These are phyloP conservation scores for Suillus clintonianus DNA, from an alignment of 768 basidiomycete genomes.

Conservation along the genomic window DNA sequence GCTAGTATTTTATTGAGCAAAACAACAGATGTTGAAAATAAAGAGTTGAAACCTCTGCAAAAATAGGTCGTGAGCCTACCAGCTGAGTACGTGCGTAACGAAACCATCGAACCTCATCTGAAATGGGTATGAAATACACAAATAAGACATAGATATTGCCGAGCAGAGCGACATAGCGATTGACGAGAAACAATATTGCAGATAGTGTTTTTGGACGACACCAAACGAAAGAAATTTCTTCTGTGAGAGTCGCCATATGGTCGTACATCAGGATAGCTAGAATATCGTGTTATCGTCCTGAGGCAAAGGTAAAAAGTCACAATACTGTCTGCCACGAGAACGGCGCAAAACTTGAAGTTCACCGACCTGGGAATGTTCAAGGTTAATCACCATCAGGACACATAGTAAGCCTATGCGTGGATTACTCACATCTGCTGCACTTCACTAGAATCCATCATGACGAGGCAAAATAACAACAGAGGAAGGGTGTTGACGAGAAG, in stretches of 20 bases:
- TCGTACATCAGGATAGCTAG: slow-evolving; percentile 33
- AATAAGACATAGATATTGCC: slow-evolving; percentile 36
- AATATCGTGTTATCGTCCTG: neutral
- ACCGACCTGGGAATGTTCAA: neutral
- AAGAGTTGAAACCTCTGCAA: slow-evolving; percentile 5
- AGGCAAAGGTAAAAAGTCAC: neutral
- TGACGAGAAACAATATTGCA: slow-evolving; percentile 48
- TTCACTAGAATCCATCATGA: neutral
- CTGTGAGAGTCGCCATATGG: slow-evolving; percentile 27
- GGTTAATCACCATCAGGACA: neutral
- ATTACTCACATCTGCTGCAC: neutral
- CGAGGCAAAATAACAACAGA: neutral
- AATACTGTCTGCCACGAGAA: slow-evolving; percentile 4
- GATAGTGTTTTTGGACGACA: slow-evolving; percentile 37
- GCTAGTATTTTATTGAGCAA: slow-evolving; percentile 23
- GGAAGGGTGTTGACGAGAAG: neutral
- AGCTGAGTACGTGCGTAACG: neutral
- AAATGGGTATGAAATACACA: slow-evolving; percentile 24
- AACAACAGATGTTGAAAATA: neutral
- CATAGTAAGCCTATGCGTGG: too few relatives aligned
- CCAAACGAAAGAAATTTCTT: slow-evolving; percentile 51
- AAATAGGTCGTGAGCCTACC: neutral
- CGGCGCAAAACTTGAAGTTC: neutral
- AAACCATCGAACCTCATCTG: neutral
- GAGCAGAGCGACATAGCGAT: slow-evolving; percentile 50